Evolutionary conservation across 345 rosid genomes (phyloP).

Genomic region (Limnanthes douglasii): DNA sequence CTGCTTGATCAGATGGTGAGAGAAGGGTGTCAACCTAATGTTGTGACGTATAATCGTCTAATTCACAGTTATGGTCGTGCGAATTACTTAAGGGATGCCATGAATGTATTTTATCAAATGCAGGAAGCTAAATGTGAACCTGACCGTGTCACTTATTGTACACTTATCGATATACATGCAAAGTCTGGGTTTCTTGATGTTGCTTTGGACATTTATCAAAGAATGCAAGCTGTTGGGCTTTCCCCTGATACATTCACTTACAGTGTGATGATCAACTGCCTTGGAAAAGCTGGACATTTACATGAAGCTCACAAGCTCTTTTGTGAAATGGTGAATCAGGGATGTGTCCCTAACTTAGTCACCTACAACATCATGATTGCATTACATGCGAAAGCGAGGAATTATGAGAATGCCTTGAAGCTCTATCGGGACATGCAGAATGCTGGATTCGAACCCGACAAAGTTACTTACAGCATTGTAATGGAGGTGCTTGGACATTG

Average conservation of each 20-base stretch:
- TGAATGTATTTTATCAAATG: constrained; percentile 66
- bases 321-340: constrained; percentile 75
- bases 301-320: constrained; percentile 66
- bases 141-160: constrained; percentile 86
- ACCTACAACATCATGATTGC: constrained; percentile 84
- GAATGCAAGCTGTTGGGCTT: constrained; percentile 72
- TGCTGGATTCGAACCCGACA: constrained; percentile 85
- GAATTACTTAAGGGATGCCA: constrained; percentile 64
- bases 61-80: constrained; percentile 95
- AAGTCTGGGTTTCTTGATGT: constrained; percentile 88
- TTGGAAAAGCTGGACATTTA: constrained; percentile 87
- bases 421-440: constrained; percentile 68
- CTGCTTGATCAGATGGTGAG: constrained; percentile 67
- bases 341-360: constrained; percentile 74
- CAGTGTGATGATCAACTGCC: constrained; percentile 91
- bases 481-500: constrained; percentile 97
- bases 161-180: constrained; percentile 86
- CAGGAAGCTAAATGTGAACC: constrained; percentile 64
- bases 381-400: constrained; percentile 85
- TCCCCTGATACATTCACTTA: constrained; percentile 90
- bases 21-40: constrained; percentile 78
- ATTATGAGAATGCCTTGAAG: constrained; percentile 58
- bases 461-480: constrained; percentile 80
- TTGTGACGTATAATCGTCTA: constrained; percentile 80
- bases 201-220: constrained; percentile 73